Conservation (phyloP, 495 filamentous ascomycete species). For the Penicillium dipodomyicola region DNA sequence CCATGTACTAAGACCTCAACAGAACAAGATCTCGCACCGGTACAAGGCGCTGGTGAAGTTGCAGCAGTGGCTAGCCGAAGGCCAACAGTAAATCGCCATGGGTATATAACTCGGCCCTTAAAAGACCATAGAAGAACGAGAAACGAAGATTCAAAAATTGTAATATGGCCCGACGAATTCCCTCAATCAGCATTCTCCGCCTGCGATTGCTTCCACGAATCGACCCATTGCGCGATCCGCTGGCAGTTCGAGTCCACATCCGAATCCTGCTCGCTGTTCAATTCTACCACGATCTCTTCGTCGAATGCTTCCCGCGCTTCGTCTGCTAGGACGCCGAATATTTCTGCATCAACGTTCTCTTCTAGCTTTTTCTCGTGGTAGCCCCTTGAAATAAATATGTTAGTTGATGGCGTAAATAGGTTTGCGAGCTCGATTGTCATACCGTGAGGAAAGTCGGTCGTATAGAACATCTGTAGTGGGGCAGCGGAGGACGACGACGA, state of each 20-base stretch:
- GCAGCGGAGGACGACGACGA: constrained; percentile 87
- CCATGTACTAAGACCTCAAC: constrained; percentile 9
- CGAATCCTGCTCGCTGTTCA: constrained; percentile 74
- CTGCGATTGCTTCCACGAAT: constrained; percentile 72
- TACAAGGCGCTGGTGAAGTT: constrained; percentile 81
- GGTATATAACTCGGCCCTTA: constrained; percentile 17
- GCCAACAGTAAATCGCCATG: constrained; percentile 25
- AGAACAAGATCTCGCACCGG: constrained; percentile 89
- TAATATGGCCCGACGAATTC: neutral
- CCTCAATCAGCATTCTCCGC: constrained; percentile 22
- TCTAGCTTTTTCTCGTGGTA: constrained; percentile 85
- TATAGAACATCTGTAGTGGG: constrained; percentile 71
- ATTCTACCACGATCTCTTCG: constrained; percentile 84
- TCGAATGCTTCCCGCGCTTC: constrained; percentile 88
- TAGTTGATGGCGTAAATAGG: neutral
- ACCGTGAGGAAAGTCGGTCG: constrained; percentile 77
- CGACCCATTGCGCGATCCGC: constrained; percentile 77
- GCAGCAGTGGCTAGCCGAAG: constrained; percentile 72
- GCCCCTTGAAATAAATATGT: constrained; percentile 45
- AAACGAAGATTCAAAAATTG: constrained; percentile 5
- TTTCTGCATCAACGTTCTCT: constrained; percentile 96
- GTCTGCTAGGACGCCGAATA: constrained; percentile 90
- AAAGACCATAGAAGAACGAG: constrained; percentile 11
- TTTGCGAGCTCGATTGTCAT: constrained; percentile 12
- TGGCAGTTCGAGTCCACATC: constrained; percentile 87